Evolutionary conservation across 2,329 filamentous ascomycete species (phyloP), one percentile per base, ranked within the genome.

Genomic region (Pestalotiopsis sp.): DNA sequence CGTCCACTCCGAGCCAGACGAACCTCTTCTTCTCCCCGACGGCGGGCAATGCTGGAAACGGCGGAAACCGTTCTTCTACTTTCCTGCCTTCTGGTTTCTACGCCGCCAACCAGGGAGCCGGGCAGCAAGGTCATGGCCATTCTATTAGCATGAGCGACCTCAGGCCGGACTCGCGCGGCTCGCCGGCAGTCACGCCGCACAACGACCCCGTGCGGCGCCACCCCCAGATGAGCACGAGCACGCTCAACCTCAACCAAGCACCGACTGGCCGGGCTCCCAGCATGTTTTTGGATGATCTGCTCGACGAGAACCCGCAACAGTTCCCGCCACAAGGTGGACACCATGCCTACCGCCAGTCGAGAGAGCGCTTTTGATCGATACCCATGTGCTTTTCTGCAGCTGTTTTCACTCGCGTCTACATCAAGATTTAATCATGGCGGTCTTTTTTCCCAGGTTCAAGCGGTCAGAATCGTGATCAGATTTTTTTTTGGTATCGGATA

Each of bases 11-110:
- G 12, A 92, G 88, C 76, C 84, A 87, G 74, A 89, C 89, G 49
- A 93, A 92, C 71, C 86, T 98, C 17, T 99, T 99, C 87, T 99
- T 97, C 84, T 97, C 94, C 7, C 96, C 96, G 0, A 98, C 96
- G 0, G 95, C 95, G 1, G 89, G 88, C 52, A 82, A 88, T 7
- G 84, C 85, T 68, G 83, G 86, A 64, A 81, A 82, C 70, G 81
- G 85, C 52, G 82, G 82, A 60, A 88, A 88, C 73, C 91, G 95
- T 66, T 89, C 88, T 69, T 97, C 93, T 1, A 85, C 86, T n/a
- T 97, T 95, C 77, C 86, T 98, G 23, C 95, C 95, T 17, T 92
- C 95, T 3, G 95, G 95, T 1, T 98, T 97, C 82, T 98, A 98
- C 77, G 91, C 94, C 39, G 88, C 93, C 4, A 88, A 91, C 25